A percentile compares a stretch with the other conserved stretches of the same genome.
Evolutionary conservation across 2,329 filamentous ascomycete genomes (phyloP).

Genomic region (Verticillium isaacii): DNA sequence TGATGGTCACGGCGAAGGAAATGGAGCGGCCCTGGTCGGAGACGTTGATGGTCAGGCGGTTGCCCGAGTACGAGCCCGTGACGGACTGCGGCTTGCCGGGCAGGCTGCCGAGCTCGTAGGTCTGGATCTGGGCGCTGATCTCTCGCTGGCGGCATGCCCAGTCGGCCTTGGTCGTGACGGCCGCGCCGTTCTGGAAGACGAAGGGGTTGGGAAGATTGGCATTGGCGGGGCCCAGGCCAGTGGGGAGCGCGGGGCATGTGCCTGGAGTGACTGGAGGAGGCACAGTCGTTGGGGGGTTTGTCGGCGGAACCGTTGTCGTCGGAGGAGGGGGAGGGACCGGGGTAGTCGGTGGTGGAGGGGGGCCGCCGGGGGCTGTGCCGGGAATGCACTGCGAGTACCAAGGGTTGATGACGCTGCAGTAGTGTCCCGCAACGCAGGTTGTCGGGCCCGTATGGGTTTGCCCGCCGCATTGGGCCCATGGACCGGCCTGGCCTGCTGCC

Average conservation of each 20-base stretch:
- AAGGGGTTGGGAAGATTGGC: constrained; percentile 28
- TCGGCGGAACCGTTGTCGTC: background rate
- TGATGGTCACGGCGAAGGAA: constrained; percentile 24
- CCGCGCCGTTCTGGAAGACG: constrained; percentile 28
- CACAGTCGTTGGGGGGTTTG: background rate
- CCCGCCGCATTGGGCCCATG: constrained; percentile 38
- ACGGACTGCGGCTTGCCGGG: constrained; percentile 27
- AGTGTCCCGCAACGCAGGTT: constrained; percentile 36
- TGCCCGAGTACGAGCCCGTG: constrained; percentile 25
- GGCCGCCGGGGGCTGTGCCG: background rate
- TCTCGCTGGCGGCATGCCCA: constrained; percentile 36
- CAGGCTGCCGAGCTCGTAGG: constrained; percentile 31
- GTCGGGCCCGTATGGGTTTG: constrained; percentile 28
- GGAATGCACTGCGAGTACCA: constrained; percentile 37
- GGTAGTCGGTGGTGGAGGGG: background rate
- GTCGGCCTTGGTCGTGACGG: constrained; percentile 29
- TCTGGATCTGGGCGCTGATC: constrained; percentile 29
- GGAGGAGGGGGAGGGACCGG: background rate
- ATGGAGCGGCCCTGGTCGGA: constrained; percentile 25
- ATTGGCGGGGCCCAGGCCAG: constrained; percentile 6
- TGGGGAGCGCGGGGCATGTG: constrained; percentile 7
- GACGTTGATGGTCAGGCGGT: constrained; percentile 28
- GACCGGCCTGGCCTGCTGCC: constrained; percentile 8
- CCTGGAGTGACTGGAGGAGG: constrained; percentile 1
- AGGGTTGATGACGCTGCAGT: constrained; percentile 29